Base-by-base conservation (phyloP, 768 basidiomycete species). In the Mrakia frigida region DNA sequence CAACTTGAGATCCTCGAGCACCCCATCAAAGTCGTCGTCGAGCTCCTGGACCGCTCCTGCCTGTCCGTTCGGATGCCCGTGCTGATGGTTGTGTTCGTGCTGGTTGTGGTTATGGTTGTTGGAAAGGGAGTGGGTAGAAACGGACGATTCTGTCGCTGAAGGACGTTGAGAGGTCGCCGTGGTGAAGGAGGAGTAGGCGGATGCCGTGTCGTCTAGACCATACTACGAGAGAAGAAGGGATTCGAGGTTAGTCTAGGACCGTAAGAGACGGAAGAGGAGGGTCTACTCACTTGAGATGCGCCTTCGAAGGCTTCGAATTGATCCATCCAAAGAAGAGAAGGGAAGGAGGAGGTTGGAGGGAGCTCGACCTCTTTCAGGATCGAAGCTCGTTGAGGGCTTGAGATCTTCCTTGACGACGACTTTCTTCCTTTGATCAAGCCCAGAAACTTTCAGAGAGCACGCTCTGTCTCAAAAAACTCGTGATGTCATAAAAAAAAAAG, bases 11-110 rank as follows among this genome's bases (percentile, higher is more conserved):
- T 95, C 94, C 77, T 95, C 94, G 53, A 96, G 85, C 63, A 93
- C 91, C 10, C 88, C 91, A 82, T 95, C 92, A 79, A 94, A 93
- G 81, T 96, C 94, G 73, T 94, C 93, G 35, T 77, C 78, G 13
- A 73, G 78, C 65, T 77, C 75, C 67, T 76, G 73, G n/a, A 77
- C 73, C 16, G 72, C 75, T 35, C 65, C 70, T 5, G 77, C 77
- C 46, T 73, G 73, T 21, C 56, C 41, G 41, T 71, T 53, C n/a
- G 53, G 46, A 59, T 75, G 69, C 6, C 74, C 67, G 31, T 78
- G 61, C 37, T 65, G 70, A 25, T 63, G 41, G 21, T 33, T 39
- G 73, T 71, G 70, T n/a, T 72, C 46, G 67, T 75, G 65, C 28
- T 70, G 35, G 23, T 56, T 37, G 41, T 72, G 69, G 60, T 71